phyloP scores from a whole-genome alignment of 192 early-diverging fungal genomes.

The Bifiguratus adelaidae region DNA sequence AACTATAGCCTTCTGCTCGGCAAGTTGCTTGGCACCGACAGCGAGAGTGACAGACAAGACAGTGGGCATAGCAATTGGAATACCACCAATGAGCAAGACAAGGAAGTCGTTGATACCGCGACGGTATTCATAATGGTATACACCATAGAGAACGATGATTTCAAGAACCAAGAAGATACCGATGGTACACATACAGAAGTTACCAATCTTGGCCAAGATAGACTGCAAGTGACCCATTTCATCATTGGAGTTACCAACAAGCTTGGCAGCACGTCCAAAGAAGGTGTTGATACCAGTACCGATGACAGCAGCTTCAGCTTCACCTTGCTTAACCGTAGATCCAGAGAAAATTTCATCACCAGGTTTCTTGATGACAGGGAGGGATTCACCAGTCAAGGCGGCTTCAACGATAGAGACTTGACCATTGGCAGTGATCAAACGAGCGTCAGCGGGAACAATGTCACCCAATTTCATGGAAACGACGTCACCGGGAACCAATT shows the following conservation, averaged over 20 bases:
- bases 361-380: slow-evolving; percentile 55
- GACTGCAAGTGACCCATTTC: slow-evolving; percentile 66
- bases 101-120: slow-evolving; percentile 72
- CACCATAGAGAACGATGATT: slow-evolving; percentile 61
- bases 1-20: slow-evolving; percentile 75
- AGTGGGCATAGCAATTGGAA: slow-evolving; percentile 76
- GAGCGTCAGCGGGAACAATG: slow-evolving; percentile 80
- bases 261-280: slow-evolving; percentile 73
- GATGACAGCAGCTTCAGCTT: slow-evolving; percentile 67
- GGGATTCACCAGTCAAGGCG: slow-evolving; percentile 62
- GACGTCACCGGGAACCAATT: slow-evolving; percentile 85
- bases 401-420: slow-evolving; percentile 62
- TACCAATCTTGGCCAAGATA: slow-evolving; percentile 66
- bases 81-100: slow-evolving; percentile 70
- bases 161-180: slow-evolving; percentile 60
- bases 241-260: slow-evolving; percentile 61
- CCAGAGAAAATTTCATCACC: slow-evolving; percentile 70
- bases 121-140: slow-evolving; percentile 56
- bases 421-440: slow-evolving; percentile 52
- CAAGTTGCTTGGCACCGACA: slow-evolving; percentile 71
- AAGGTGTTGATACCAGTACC: slow-evolving; percentile 75
- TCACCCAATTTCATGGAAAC: slow-evolving; percentile 81
- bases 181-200: slow-evolving; percentile 64
- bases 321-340: slow-evolving; percentile 73
- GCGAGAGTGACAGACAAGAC: slow-evolving; percentile 71